Evolutionary conservation across 257 asterid genomes (phyloP).

Genomic region (Solanum ossicruentum): DNA sequence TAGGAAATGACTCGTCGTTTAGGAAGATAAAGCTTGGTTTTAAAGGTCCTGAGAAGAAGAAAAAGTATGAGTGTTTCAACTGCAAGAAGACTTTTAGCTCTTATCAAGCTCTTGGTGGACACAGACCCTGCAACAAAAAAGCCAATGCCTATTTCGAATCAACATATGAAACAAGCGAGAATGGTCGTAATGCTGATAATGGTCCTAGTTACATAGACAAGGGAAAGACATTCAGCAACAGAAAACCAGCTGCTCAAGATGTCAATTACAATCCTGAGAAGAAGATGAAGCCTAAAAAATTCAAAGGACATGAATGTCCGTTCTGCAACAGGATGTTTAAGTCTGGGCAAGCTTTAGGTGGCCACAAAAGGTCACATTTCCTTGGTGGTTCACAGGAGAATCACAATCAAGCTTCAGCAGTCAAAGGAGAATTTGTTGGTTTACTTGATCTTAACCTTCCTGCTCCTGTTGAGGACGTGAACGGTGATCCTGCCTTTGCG

Average conservation of each 20-base stretch:
- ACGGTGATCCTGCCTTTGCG: conserved; percentile 19
- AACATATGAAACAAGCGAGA: conserved; percentile 43
- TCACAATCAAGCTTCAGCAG: conserved; percentile 14
- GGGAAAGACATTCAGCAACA: conserved; percentile 21
- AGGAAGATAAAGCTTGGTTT: conserved; percentile 18
- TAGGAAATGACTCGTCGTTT: conserved; percentile 11
- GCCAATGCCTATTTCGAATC: conserved; percentile 26
- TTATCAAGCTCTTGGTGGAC: conserved; percentile 93
- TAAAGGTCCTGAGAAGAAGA: conserved; percentile 38
- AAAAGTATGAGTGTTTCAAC: conserved; percentile 71
- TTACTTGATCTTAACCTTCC: conserved; percentile 86
- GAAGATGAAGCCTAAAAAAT: conserved; percentile 31
- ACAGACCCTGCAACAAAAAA: conserved; percentile 80
- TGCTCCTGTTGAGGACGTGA: conserved; percentile 53
- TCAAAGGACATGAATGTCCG: conserved; percentile 58
- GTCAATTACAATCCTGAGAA: conserved; percentile 19
- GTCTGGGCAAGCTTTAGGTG: conserved; percentile 95
- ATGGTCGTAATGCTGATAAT: conserved; percentile 35
- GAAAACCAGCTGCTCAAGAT: conserved; percentile 19
- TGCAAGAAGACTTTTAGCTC: conserved; percentile 81
- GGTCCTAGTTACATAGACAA: conserved; percentile 4
- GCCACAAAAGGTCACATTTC: conserved; percentile 89
- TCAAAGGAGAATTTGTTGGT: conserved; percentile 32
- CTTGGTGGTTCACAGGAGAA: conserved; percentile 29
- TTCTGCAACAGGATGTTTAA: conserved; percentile 68